Evolutionary conservation across 148 eudicot species (phyloP).

Genomic region (Nepenthes gracilis): DNA sequence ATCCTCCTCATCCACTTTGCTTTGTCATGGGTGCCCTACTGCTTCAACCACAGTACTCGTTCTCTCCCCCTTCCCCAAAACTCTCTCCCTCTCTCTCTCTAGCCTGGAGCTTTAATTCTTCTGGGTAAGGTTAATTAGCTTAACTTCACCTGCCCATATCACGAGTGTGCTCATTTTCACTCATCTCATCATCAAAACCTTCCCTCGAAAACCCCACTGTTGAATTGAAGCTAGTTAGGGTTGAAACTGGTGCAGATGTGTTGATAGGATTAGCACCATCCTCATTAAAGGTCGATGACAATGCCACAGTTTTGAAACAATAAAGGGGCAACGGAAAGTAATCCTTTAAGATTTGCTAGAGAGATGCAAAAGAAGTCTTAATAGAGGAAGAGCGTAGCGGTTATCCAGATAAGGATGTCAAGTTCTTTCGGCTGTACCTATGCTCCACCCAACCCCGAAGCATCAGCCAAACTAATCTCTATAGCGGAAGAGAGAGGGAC

Average conservation of each 20-base stretch:
- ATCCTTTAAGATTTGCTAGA: not conserved
- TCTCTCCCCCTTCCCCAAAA: too few species aligned
- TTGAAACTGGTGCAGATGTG: not conserved
- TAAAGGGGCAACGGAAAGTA: not conserved
- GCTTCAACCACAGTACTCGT: too few species aligned
- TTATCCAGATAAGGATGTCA: slow-evolving; percentile 18
- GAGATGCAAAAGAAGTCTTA: not conserved
- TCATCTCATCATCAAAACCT: too few species aligned
- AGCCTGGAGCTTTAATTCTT: too few species aligned
- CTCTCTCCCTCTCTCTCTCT: too few species aligned
- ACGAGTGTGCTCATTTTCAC: too few species aligned
- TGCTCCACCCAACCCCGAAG: slow-evolving; percentile 7
- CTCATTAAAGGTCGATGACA: not conserved
- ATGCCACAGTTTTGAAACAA: not conserved
- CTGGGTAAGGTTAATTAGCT: too few species aligned
- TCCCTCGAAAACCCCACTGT: too few species aligned
- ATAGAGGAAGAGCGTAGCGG: not conserved
- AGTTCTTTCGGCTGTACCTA: not conserved
- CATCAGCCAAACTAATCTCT: slow-evolving; percentile 7
- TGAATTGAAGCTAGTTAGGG: not conserved
- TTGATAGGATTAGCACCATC: not conserved
- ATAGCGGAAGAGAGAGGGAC: not conserved
- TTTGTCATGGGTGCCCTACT: not conserved
- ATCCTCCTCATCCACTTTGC: not conserved
- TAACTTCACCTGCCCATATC: too few species aligned